A percentile compares a stretch with the other conserved stretches of the same genome.
These are phyloP conservation scores for Peribolospora baueri DNA, from an alignment of 768 basidiomycete genomes.

Conservation along the genomic window DNA sequence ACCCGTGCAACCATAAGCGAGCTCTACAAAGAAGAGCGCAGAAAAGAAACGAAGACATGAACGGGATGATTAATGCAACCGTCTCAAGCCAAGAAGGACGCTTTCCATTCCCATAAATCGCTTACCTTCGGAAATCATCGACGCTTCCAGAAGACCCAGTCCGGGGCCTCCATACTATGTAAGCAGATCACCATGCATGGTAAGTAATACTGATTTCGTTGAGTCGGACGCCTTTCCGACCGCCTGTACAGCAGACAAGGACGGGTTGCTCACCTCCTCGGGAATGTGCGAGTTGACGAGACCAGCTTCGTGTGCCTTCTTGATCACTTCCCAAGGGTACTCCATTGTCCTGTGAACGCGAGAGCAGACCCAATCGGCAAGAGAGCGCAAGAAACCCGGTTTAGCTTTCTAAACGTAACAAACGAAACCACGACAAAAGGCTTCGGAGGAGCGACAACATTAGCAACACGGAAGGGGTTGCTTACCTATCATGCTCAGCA, in stretches of 20 bases:
- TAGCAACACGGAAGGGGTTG: constrained; percentile 13
- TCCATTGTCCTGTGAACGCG: constrained; percentile 2
- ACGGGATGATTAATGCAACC: too few relatives aligned
- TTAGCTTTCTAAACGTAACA: too few relatives aligned
- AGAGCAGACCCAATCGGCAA: not conserved
- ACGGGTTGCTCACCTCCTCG: constrained; percentile 13
- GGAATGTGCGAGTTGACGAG: constrained; percentile 22
- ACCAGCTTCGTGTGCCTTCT: constrained; percentile 20
- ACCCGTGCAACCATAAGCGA: constrained; percentile 20
- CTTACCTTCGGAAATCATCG: too few relatives aligned
- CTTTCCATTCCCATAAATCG: too few relatives aligned
- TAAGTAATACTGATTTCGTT: too few relatives aligned
- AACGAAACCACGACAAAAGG: not conserved
- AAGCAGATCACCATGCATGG: too few relatives aligned
- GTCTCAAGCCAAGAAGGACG: too few relatives aligned
- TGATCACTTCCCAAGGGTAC: constrained; percentile 22
- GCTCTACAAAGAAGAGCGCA: not conserved
- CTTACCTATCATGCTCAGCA: constrained; percentile 18
- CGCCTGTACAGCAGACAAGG: not conserved
- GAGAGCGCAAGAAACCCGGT: not conserved
- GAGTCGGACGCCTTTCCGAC: too few relatives aligned
- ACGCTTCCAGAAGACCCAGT: too few relatives aligned
- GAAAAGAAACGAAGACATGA: too few relatives aligned
- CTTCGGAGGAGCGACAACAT: not conserved
- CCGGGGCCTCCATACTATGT: too few relatives aligned